phyloP scores from a whole-genome alignment of 1,284 basidiomycete genomes.

The Irpex sp. region DNA sequence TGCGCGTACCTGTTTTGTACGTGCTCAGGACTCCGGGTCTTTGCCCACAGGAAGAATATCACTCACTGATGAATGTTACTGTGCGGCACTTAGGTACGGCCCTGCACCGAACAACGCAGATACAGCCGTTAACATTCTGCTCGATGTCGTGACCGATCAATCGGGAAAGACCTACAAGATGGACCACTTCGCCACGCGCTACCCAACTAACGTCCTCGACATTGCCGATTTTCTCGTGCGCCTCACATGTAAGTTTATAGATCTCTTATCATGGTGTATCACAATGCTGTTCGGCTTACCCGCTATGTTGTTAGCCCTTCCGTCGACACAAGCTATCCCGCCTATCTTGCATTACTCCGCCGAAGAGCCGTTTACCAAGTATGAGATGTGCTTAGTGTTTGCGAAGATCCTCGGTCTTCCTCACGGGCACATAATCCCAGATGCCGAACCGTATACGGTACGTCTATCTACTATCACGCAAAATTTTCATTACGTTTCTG shows the following conservation, averaged over 20 bases:
- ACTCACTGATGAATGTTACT: background rate
- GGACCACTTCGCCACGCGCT: slow-evolving; percentile 84
- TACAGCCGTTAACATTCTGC: slow-evolving; percentile 73
- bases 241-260: slow-evolving; percentile 46
- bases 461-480: slow-evolving; percentile 1
- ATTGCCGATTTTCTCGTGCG: slow-evolving; percentile 73
- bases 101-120: slow-evolving; percentile 74
- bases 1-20: slow-evolving; percentile 80
- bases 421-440: slow-evolving; percentile 64
- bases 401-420: slow-evolving; percentile 61
- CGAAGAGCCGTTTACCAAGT: slow-evolving; percentile 77
- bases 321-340: slow-evolving; percentile 40
- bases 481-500: background rate
- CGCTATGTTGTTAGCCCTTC: slow-evolving; percentile 19
- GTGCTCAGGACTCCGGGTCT: slow-evolving; percentile 20
- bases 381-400: slow-evolving; percentile 78
- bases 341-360: slow-evolving; percentile 75
- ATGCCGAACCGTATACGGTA: slow-evolving; percentile 56
- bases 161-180: slow-evolving; percentile 79
- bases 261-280: background rate
- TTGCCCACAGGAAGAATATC: background rate
- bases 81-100: slow-evolving; percentile 56
- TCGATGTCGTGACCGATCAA: slow-evolving; percentile 76
- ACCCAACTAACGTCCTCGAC: slow-evolving; percentile 77
- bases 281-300: background rate